These are phyloP conservation scores for Spergularia azorica DNA, from an alignment of 179 eudicot species.

Conservation along the genomic window DNA sequence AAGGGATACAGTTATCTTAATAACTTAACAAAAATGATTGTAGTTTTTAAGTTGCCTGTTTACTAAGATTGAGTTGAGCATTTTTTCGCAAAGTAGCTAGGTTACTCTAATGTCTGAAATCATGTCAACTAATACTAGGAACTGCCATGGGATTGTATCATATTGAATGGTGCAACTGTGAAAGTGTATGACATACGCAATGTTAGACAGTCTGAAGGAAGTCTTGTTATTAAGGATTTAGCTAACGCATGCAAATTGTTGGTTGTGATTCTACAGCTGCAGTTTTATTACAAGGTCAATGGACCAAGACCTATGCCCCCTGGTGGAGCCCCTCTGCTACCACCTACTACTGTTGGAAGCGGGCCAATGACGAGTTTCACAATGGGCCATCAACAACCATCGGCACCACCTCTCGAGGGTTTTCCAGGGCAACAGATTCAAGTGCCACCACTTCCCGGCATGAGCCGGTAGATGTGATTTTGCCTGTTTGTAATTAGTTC, in stretches of 20 bases:
- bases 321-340: constrained; percentile 75
- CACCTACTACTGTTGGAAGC: constrained; percentile 54
- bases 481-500: constrained; percentile 7
- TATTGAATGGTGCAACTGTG: neutral
- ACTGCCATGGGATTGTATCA: neutral
- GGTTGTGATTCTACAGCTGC: constrained; percentile 54
- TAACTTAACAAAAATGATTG: too few relatives aligned
- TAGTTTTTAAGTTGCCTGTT: too few relatives aligned
- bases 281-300: constrained; percentile 80
- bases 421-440: constrained; percentile 78
- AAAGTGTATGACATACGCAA: neutral
- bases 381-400: constrained; percentile 53
- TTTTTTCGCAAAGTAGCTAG: too few relatives aligned
- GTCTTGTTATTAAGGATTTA: neutral
- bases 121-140: too few relatives aligned
- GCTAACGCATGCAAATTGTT: constrained; percentile 11
- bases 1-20: too few relatives aligned
- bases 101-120: too few relatives aligned
- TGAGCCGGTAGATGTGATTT: constrained; percentile 39
- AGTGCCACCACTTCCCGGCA: constrained; percentile 69
- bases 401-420: constrained; percentile 75
- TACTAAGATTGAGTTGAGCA: too few relatives aligned
- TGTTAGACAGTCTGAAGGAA: neutral
- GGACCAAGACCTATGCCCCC: constrained; percentile 97
- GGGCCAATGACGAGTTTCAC: constrained; percentile 76